A percentile compares a stretch with the other conserved stretches of the same genome.
Evolutionary conservation across 257 asterid species (phyloP).

Genomic region (Verbena officinalis): DNA sequence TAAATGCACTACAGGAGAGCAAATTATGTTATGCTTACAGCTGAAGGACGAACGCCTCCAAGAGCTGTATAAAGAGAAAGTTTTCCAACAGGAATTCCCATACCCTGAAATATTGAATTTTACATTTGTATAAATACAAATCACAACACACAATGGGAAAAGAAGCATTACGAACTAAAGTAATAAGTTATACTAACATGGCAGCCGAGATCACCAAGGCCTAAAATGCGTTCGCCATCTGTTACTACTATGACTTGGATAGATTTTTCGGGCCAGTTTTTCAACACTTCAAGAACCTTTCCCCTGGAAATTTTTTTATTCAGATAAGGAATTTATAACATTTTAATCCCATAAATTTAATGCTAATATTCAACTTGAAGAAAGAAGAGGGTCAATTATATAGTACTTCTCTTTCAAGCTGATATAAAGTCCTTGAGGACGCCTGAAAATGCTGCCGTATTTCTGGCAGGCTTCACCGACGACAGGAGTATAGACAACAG

Average conservation of each 20-base stretch:
- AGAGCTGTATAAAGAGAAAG: constrained; percentile 93
- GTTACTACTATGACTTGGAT: constrained; percentile 96
- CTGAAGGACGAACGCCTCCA: constrained; percentile 97
- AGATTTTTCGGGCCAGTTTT: constrained; percentile 89
- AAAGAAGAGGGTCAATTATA: not conserved
- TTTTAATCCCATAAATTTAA: not conserved
- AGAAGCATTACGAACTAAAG: not conserved
- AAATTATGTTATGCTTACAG: constrained; percentile 54
- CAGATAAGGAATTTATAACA: constrained; percentile 11
- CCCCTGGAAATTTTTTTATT: constrained; percentile 52
- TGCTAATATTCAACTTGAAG: not conserved
- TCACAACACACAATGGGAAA: not conserved
- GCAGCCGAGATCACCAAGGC: constrained; percentile 98
- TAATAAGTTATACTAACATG: constrained; percentile 54
- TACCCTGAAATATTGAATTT: constrained; percentile 58
- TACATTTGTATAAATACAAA: not conserved
- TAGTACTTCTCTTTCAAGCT: constrained; percentile 83
- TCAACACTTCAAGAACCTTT: constrained; percentile 79
- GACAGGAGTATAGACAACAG: constrained; percentile 85
- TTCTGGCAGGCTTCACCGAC: constrained; percentile 99
- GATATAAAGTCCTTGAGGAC: constrained; percentile 95
- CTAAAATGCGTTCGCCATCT: constrained; percentile 94
- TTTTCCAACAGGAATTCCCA: constrained; percentile 98
- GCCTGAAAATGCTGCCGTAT: constrained; percentile 86
- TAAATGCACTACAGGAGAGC: no score